phyloP scores from a whole-genome alignment of 2,329 filamentous ascomycete genomes.

The Phialophora verrucosa region DNA sequence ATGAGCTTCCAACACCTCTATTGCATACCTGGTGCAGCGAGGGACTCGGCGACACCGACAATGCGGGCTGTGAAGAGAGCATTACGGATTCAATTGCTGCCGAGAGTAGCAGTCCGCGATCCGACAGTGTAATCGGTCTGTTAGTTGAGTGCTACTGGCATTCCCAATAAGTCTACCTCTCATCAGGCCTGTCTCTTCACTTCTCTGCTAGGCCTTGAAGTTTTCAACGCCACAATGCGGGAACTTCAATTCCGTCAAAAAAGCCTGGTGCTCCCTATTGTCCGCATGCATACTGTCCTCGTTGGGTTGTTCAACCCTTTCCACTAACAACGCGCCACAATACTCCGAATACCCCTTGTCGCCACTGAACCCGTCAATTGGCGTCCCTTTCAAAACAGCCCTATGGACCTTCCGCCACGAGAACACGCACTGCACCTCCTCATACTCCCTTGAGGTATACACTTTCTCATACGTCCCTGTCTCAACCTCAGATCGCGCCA shows the following conservation, averaged over 20 bases:
- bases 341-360: slow-evolving; percentile 4
- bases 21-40: neutral
- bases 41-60: neutral
- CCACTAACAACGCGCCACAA: slow-evolving; percentile 3
- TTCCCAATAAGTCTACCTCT: neutral
- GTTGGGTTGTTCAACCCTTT: neutral
- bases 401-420: slow-evolving; percentile 6
- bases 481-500: neutral
- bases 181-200: neutral
- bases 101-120: neutral
- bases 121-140: neutral
- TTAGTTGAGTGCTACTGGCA: neutral
- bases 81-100: neutral
- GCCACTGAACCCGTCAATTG: slow-evolving; percentile 12
- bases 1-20: neutral
- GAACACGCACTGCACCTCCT: neutral
- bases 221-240: slow-evolving; percentile 7
- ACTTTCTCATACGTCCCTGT: neutral
- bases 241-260: slow-evolving; percentile 1
- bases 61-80: neutral
- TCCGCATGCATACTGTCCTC: neutral
- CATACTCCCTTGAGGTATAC: slow-evolving; percentile 4
- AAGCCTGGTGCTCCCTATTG: slow-evolving; percentile 1
- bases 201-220: neutral
- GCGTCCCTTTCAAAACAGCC: slow-evolving; percentile 1